phyloP scores from a whole-genome alignment of 768 basidiomycete species.

The Gelatoporia subvermispora region DNA sequence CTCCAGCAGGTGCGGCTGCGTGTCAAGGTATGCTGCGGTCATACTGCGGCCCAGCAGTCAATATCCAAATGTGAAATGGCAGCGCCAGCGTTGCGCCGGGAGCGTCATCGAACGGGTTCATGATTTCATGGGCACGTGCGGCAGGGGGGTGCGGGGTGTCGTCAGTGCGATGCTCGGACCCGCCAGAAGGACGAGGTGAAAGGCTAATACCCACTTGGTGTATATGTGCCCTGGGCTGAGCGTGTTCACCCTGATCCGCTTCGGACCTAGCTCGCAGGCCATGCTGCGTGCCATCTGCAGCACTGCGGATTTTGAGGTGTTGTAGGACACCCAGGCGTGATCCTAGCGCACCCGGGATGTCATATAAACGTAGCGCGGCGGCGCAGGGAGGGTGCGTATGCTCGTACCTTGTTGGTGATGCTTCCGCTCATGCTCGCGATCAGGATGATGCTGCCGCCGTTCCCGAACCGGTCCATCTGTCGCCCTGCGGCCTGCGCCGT shows the following conservation, averaged over 20 bases:
- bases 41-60: conserved; percentile 41
- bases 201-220: conserved; percentile 41
- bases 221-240: conserved; percentile 77
- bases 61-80: not conserved
- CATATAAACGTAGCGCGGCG: not conserved
- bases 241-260: conserved; percentile 68
- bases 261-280: conserved; percentile 71
- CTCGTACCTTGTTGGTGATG: conserved; percentile 60
- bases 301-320: conserved; percentile 73
- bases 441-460: conserved; percentile 36
- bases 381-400: not conserved
- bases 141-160: no score
- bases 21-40: conserved; percentile 70
- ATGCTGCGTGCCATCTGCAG: conserved; percentile 78
- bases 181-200: not conserved
- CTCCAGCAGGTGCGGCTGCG: conserved; percentile 52
- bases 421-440: conserved; percentile 41
- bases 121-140: no score
- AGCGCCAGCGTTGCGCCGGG: no score
- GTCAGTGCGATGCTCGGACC: not conserved
- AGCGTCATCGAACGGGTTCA: no score
- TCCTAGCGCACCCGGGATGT: conserved; percentile 38
- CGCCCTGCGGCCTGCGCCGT: conserved; percentile 33
- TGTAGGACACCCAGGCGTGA: conserved; percentile 74
- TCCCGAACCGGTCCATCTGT: conserved; percentile 31